Conservation (phyloP, 225 moss, liverwort and hornwort species). For the Antitrichia curtipendula region DNA sequence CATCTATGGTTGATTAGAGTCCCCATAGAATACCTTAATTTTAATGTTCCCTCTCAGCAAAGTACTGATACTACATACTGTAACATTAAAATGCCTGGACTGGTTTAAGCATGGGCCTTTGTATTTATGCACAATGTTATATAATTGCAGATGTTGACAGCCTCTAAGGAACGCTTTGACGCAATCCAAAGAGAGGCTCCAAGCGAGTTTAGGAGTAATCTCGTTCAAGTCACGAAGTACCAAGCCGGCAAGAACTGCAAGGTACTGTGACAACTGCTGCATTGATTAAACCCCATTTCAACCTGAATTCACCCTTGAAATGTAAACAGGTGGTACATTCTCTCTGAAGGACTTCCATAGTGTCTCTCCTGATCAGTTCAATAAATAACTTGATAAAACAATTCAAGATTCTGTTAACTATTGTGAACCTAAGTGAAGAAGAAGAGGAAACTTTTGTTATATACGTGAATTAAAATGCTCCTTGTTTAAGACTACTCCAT, state of each 20-base stretch:
- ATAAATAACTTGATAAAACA: too few relatives aligned
- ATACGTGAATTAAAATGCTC: background rate
- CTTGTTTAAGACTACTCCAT: background rate
- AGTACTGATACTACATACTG: too few relatives aligned
- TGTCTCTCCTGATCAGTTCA: too few relatives aligned
- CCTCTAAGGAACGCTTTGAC: constrained; percentile 40
- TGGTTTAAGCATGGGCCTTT: background rate
- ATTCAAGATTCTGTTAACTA: background rate
- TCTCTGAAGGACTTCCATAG: background rate
- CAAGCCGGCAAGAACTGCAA: constrained; percentile 65
- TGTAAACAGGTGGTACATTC: too few relatives aligned
- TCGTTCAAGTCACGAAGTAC: constrained; percentile 56
- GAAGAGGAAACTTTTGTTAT: background rate
- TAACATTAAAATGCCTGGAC: background rate
- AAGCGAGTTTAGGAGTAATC: constrained; percentile 5
- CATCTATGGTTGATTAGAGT: too few relatives aligned
- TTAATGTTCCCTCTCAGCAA: too few relatives aligned
- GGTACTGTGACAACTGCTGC: background rate
- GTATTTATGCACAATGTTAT: background rate
- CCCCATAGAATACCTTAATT: too few relatives aligned
- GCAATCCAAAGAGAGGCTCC: constrained; percentile 42
- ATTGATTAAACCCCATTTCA: background rate
- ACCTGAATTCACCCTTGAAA: background rate
- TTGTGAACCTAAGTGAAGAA: background rate
- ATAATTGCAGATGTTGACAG: constrained; percentile 39